Percentiles rank a stretch among this genome's conserved stretches.
These are phyloP conservation scores for Fusarium oligoseptatum DNA, from an alignment of 2,329 filamentous ascomycete species.

Conservation along the genomic window DNA sequence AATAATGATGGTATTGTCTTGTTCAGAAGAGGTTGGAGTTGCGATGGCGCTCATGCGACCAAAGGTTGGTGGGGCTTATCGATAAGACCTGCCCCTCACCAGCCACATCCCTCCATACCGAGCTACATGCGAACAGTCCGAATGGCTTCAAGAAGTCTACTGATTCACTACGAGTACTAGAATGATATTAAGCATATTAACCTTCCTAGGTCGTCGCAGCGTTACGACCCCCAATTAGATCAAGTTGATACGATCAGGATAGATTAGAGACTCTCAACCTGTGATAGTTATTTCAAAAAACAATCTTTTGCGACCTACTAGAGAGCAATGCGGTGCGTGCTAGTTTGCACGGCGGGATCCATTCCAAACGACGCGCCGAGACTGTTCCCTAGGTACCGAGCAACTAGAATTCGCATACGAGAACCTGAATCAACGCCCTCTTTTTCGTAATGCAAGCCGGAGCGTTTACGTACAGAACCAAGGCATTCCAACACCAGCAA, in stretches of 20 bases:
- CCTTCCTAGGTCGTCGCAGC: slow-evolving; percentile 8
- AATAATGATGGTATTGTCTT: slow-evolving; percentile 5
- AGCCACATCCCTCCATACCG: slow-evolving; percentile 4
- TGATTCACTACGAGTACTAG: slow-evolving; percentile 24
- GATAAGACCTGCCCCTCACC: slow-evolving; percentile 31
- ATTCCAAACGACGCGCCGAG: slow-evolving; percentile 22
- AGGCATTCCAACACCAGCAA: slow-evolving; percentile 22
- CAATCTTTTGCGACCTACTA: slow-evolving; percentile 37
- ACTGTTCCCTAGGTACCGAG: slow-evolving; percentile 29
- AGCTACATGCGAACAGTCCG: slow-evolving; percentile 2
- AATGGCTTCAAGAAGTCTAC: background rate
- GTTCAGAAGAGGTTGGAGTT: slow-evolving; percentile 15
- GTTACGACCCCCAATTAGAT: slow-evolving; percentile 9
- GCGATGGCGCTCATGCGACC: slow-evolving; percentile 17
- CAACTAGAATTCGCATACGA: slow-evolving; percentile 33
- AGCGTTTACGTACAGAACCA: slow-evolving; percentile 40
- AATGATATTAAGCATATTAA: background rate
- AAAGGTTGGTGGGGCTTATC: slow-evolving; percentile 20
- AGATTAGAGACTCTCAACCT: slow-evolving; percentile 27
- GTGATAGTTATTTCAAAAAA: slow-evolving; percentile 35
- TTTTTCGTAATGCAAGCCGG: slow-evolving; percentile 37
- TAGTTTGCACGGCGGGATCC: slow-evolving; percentile 28
- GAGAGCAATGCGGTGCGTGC: slow-evolving; percentile 26
- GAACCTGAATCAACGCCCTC: slow-evolving; percentile 39
- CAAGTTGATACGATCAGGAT: slow-evolving; percentile 25